Evolutionary conservation across 164 flowering plant species (phyloP).

Genomic region (Protea cynaroides): DNA sequence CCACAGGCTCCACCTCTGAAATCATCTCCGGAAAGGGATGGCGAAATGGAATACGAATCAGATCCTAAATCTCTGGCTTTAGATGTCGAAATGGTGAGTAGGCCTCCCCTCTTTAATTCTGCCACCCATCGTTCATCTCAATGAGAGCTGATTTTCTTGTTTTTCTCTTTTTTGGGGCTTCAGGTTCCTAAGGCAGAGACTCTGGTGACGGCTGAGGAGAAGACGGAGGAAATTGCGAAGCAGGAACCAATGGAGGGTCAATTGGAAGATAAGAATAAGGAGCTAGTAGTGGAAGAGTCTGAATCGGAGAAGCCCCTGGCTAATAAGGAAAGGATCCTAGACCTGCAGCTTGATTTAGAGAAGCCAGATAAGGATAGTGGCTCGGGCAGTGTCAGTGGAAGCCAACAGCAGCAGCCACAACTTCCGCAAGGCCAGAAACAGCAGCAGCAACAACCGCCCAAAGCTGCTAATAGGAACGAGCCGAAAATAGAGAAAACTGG

Average conservation of each 20-base stretch:
- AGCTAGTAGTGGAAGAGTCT: slow-evolving; percentile 21
- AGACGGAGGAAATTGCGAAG: slow-evolving; percentile 16
- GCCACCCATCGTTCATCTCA: neutral
- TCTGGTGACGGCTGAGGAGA: slow-evolving; percentile 27
- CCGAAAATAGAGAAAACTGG: slow-evolving; percentile 51
- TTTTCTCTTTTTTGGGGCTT: neutral
- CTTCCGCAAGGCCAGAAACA: slow-evolving; percentile 6
- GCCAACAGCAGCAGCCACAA: neutral
- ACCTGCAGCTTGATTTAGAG: slow-evolving; percentile 59
- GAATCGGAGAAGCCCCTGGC: slow-evolving; percentile 29
- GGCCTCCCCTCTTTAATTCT: neutral
- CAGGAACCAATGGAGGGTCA: slow-evolving; percentile 18
- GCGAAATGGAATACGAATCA: slow-evolving; percentile 23
- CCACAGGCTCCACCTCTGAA: slow-evolving; percentile 54
- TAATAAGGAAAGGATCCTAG: slow-evolving; percentile 36
- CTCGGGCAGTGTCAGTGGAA: slow-evolving; percentile 25
- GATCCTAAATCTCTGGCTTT: slow-evolving; percentile 36
- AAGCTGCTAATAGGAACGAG: slow-evolving; percentile 20
- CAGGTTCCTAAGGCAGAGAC: slow-evolving; percentile 34
- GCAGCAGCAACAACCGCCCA: slow-evolving; percentile 18
- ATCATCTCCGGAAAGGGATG: slow-evolving; percentile 70
- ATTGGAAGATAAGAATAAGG: slow-evolving; percentile 28
- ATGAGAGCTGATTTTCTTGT: neutral
- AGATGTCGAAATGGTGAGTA: slow-evolving; percentile 45
- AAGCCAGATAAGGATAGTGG: slow-evolving; percentile 37